Percentiles rank a stretch among this genome's conserved stretches.
These are phyloP conservation scores for Exsudoporus frostii DNA, from an alignment of 768 basidiomycete species.

Conservation along the genomic window DNA sequence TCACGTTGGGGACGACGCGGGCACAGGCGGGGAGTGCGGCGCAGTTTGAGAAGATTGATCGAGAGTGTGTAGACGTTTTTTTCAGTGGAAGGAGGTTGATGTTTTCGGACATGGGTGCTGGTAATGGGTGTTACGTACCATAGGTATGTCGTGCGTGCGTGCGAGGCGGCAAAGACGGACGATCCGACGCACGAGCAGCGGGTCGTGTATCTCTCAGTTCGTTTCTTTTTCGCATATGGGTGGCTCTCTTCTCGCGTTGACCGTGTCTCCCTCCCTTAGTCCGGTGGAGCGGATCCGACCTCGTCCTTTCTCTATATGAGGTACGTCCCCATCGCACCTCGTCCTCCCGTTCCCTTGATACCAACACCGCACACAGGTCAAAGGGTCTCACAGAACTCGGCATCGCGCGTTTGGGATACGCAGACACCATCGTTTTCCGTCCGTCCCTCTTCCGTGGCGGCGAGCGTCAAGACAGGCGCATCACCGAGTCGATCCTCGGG, in stretches of 20 bases:
- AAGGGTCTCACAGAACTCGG: slow-evolving; percentile 74
- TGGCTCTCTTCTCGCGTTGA: background rate
- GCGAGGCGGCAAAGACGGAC: slow-evolving; percentile 55
- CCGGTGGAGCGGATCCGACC: slow-evolving; percentile 43
- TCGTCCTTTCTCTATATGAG: slow-evolving; percentile 52
- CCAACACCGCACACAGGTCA: slow-evolving; percentile 40
- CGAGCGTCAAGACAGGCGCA: slow-evolving; percentile 39
- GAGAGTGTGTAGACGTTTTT: slow-evolving; percentile 47
- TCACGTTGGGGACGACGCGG: slow-evolving; percentile 69
- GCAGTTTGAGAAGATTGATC: slow-evolving; percentile 73
- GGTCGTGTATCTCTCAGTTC: slow-evolving; percentile 65
- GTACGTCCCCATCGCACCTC: slow-evolving; percentile 23
- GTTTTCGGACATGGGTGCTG: background rate
- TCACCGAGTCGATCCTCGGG: slow-evolving; percentile 43
- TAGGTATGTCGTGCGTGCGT: slow-evolving; percentile 75
- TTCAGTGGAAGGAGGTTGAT: background rate
- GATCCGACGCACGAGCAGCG: slow-evolving; percentile 49
- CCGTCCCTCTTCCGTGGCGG: slow-evolving; percentile 53
- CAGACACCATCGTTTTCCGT: slow-evolving; percentile 67
- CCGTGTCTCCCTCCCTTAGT: slow-evolving; percentile 33
- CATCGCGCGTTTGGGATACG: slow-evolving; percentile 64
- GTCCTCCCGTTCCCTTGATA: background rate
- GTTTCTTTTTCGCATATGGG: background rate
- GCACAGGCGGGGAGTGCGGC: slow-evolving; percentile 58
- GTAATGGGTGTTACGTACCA: background rate